A percentile compares a stretch with the other conserved stretches of the same genome.
Evolutionary conservation across 1,139 yeast species (phyloP).

Genomic region (Taiozyma sp.): DNA sequence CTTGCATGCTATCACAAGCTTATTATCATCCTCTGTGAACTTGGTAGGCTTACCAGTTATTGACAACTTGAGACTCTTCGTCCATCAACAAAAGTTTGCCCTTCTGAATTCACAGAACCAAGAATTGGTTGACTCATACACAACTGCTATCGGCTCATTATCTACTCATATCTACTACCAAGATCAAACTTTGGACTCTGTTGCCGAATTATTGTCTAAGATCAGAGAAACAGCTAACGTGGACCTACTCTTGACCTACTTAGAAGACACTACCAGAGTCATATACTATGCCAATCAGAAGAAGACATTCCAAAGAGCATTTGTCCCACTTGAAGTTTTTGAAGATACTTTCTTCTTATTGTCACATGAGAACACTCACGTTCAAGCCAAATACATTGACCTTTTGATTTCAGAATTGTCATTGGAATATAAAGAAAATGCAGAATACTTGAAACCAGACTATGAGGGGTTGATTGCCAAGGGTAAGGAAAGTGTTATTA

Average conservation of each 20-base stretch:
- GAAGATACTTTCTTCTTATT: slow-evolving; percentile 18
- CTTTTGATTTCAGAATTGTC: slow-evolving; percentile 13
- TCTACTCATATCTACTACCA: slow-evolving; percentile 71
- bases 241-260: slow-evolving; percentile 5
- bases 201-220: slow-evolving; percentile 44
- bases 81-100: slow-evolving; percentile 47
- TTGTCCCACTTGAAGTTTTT: slow-evolving; percentile 21
- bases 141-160: slow-evolving; percentile 51
- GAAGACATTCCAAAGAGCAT: slow-evolving; percentile 19
- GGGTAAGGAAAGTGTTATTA: slow-evolving; percentile 18
- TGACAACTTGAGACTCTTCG: slow-evolving; percentile 64
- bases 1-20: slow-evolving; percentile 52
- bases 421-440: slow-evolving; percentile 21
- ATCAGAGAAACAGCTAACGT: slow-evolving; percentile 18
- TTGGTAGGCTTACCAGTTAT: slow-evolving; percentile 88
- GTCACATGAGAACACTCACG: slow-evolving; percentile 4
- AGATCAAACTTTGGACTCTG: slow-evolving; percentile 75
- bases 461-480: slow-evolving; percentile 25
- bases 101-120: slow-evolving; percentile 4
- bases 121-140: slow-evolving; percentile 24
- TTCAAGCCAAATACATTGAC: slow-evolving; percentile 17
- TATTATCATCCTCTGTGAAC: slow-evolving; percentile 74
- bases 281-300: slow-evolving; percentile 12
- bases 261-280: slow-evolving; percentile 17
- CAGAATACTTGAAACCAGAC: slow-evolving; percentile 23